Evolutionary conservation across 352 stramenopile genomes (phyloP).

Genomic region (Phytophthora melonis): DNA sequence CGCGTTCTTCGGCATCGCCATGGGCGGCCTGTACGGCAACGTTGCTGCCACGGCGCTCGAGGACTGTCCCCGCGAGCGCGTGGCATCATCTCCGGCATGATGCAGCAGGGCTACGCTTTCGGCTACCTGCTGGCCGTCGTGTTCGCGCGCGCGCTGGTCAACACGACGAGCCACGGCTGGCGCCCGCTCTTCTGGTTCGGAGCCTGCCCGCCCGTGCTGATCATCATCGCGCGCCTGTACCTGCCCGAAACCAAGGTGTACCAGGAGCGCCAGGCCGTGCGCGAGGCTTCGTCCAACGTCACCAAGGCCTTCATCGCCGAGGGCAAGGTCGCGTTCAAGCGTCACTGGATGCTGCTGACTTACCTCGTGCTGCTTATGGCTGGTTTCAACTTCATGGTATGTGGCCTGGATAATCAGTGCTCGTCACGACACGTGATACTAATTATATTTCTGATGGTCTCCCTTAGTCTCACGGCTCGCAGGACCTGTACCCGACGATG

Average conservation of each 20-base stretch:
- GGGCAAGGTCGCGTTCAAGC: conserved; percentile 51
- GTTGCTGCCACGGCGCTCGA: conserved; percentile 50
- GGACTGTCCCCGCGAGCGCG: conserved; percentile 44
- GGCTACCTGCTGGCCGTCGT: conserved; percentile 52
- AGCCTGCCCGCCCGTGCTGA: conserved; percentile 49
- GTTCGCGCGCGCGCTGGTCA: conserved; percentile 40
- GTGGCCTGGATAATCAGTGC: neutral
- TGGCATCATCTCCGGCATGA: conserved; percentile 57
- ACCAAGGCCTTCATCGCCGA: conserved; percentile 48
- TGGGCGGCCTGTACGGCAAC: conserved; percentile 58
- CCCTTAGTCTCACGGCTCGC: conserved; percentile 47
- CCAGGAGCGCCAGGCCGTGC: conserved; percentile 41
- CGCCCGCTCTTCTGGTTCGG: conserved; percentile 59
- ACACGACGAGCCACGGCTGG: conserved; percentile 55
- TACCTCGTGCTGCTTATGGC: conserved; percentile 58
- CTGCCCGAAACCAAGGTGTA: conserved; percentile 49
- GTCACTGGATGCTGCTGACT: conserved; percentile 52
- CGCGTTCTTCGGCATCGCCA: conserved; percentile 51
- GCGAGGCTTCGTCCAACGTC: conserved; percentile 31
- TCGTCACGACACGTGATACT: neutral
- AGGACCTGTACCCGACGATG: conserved; percentile 62
- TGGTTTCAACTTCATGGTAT: conserved; percentile 59
- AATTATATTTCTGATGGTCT: conserved; percentile 11
- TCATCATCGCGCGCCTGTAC: conserved; percentile 53
- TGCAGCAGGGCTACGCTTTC: conserved; percentile 59